Evolutionary conservation across 495 filamentous ascomycete species (phyloP).

Genomic region (Physcia stellaris): DNA sequence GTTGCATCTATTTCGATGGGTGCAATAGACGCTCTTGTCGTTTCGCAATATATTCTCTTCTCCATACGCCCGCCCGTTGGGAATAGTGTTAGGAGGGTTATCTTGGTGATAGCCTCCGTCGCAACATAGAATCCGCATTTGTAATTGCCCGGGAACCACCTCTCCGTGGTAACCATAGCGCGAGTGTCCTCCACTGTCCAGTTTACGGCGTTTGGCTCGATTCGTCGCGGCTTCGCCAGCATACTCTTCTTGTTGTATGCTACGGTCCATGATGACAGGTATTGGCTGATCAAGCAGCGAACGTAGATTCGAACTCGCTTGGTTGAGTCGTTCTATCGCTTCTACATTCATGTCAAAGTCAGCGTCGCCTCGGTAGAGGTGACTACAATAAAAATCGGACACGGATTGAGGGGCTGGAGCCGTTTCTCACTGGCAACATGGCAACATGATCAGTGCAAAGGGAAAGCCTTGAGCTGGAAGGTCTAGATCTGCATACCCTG

Average conservation of each 20-base stretch:
- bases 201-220: conserved; percentile 56
- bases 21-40: conserved; percentile 79
- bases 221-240: conserved; percentile 23
- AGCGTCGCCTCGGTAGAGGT: too few relatives aligned
- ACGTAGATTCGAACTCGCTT: conserved; percentile 29
- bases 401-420: too few relatives aligned
- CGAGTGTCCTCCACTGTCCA: conserved; percentile 46
- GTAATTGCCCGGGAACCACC: conserved; percentile 61
- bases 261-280: conserved; percentile 24
- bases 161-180: conserved; percentile 75
- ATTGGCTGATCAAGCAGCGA: conserved; percentile 34
- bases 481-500: too few relatives aligned
- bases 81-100: too few relatives aligned
- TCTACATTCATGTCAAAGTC: too few relatives aligned
- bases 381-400: too few relatives aligned
- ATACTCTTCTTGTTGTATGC: conserved; percentile 25
- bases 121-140: conserved; percentile 77
- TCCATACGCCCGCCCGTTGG: conserved; percentile 39
- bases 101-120: conserved; percentile 69
- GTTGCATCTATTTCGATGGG: conserved; percentile 69
- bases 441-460: too few relatives aligned
- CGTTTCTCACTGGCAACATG: too few relatives aligned
- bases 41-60: conserved; percentile 73
- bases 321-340: conserved; percentile 24
- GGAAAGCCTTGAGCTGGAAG: too few relatives aligned